Conservation (phyloP, 2,329 filamentous ascomycete species). For the Grosmannia huntii region DNA sequence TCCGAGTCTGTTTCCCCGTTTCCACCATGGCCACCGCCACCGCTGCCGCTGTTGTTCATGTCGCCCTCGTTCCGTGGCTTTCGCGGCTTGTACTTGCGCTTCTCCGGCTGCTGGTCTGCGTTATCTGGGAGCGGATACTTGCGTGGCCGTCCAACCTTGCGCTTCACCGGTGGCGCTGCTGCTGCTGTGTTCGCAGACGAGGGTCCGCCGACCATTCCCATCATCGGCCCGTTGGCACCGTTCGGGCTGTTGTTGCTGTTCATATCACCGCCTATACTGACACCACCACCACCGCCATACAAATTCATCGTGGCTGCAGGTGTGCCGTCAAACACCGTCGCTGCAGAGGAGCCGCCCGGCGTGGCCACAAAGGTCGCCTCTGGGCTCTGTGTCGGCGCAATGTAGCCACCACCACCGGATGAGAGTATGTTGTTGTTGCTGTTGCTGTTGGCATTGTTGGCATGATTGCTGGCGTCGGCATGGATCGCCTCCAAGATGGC, state of each 20-base stretch:
- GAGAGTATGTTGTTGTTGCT: not conserved
- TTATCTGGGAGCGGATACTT: constrained; percentile 50
- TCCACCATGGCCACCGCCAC: not conserved
- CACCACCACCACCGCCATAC: not conserved
- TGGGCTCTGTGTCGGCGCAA: not conserved
- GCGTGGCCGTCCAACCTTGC: constrained; percentile 51
- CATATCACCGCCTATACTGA: not conserved
- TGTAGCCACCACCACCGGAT: not conserved
- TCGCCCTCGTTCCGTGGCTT: constrained; percentile 22
- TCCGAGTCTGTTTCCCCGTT: constrained; percentile 24
- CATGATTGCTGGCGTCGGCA: not conserved
- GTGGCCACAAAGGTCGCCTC: not conserved
- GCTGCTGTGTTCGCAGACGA: not conserved
- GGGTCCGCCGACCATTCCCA: not conserved
- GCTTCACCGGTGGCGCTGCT: constrained; percentile 43
- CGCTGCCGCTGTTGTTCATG: not conserved
- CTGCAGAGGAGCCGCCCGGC: not conserved
- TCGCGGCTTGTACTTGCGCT: constrained; percentile 53
- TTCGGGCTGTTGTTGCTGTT: not conserved
- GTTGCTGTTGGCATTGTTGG: not conserved
- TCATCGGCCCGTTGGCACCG: not conserved
- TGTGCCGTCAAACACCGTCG: not conserved
- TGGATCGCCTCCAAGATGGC: not conserved
- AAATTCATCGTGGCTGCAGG: not conserved
- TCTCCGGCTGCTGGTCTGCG: constrained; percentile 40